Base-by-base conservation (phyloP, 192 early-diverging fungal genomes). In the Chytriomyces confervae region DNA sequence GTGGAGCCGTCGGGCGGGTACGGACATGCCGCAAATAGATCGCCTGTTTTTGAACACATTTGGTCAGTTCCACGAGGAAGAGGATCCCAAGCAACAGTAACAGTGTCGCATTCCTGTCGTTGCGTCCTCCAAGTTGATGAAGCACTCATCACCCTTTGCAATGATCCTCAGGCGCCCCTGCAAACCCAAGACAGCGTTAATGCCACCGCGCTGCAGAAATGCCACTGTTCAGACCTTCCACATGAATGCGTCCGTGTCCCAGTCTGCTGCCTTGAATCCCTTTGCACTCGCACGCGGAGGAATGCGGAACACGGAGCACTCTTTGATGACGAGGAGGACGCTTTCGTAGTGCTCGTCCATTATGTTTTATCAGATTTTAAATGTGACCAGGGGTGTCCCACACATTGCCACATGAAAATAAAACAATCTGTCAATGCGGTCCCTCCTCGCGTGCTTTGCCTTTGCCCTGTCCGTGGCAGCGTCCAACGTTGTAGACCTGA, bases 21-120 rank as follows among this genome's bases (percentile, higher is more conserved):
- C 7, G 91, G 90, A 73, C 91, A 93, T 6, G 85, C 81, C 6
- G 93, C 95, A 86, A 96, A 96, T 11, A 95, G 76, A 72, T 96
- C 95, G 62, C 95, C 81, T 76, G 76, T 61, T 44, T 27, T 20
- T 43, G 47, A 20, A 48, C 24, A 43, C 9, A 18, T 27, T 36
- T n/a, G 18, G 50, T 46, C 46, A 71, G 16, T 66, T 36, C 36
- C 36, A 36, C 36, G 36, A 36, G 36, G 36, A 36, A 36, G 36
- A 36, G 36, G 4, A 1, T 2, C 36, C 1, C 36, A 36, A 36
- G 36, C 3, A 36, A 36, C 36, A 36, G 36, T 36, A 4, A 36
- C 36, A 69, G 13, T 18, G 44, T 11, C 9, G 0, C 9, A 11
- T 69, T 2, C 50, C 69, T 24, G 77, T 79, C 1, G 78, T 79